These are phyloP conservation scores for Melanogaster broomeanus DNA, from an alignment of 768 basidiomycete species.

Conservation along the genomic window DNA sequence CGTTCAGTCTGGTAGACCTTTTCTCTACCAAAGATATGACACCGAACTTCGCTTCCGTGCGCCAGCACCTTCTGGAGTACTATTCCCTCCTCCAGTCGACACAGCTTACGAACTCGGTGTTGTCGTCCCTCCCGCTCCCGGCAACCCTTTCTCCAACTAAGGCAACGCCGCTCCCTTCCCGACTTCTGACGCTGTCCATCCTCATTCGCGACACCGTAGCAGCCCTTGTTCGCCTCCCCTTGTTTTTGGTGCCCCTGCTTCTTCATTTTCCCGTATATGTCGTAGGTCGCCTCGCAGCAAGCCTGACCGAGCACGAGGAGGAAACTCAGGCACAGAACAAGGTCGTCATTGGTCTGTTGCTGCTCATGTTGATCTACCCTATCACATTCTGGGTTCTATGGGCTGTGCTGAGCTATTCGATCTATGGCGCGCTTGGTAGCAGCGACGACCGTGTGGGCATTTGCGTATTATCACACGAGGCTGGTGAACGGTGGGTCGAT, in stretches of 20 bases:
- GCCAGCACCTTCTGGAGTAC: conserved; percentile 78
- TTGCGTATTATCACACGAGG: conserved; percentile 83
- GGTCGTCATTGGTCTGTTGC: conserved; percentile 82
- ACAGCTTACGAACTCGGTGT: conserved; percentile 80
- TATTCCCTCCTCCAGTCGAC: conserved; percentile 84
- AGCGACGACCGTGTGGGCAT: conserved; percentile 65
- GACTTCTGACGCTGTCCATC: conserved; percentile 75
- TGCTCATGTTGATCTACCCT: conserved; percentile 76
- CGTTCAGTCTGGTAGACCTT: conserved; percentile 80
- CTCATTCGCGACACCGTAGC: conserved; percentile 79
- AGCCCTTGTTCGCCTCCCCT: conserved; percentile 74
- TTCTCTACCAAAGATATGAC: conserved; percentile 71
- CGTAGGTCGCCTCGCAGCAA: conserved; percentile 74
- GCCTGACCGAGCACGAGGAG: conserved; percentile 80
- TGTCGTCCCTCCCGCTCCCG: conserved; percentile 85
- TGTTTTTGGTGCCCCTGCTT: conserved; percentile 85
- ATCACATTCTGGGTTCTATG: conserved; percentile 84
- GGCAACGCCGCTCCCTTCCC: conserved; percentile 73
- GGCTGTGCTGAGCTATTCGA: conserved; percentile 78
- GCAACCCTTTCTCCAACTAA: conserved; percentile 77
- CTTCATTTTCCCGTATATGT: conserved; percentile 85
- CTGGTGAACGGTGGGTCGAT: conserved; percentile 76
- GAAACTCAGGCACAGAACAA: conserved; percentile 98
- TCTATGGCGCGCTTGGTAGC: conserved; percentile 74
- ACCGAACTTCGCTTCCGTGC: conserved; percentile 59